phyloP scores from a whole-genome alignment of 495 filamentous ascomycete species.

The Talaromyces proteolyticus region DNA sequence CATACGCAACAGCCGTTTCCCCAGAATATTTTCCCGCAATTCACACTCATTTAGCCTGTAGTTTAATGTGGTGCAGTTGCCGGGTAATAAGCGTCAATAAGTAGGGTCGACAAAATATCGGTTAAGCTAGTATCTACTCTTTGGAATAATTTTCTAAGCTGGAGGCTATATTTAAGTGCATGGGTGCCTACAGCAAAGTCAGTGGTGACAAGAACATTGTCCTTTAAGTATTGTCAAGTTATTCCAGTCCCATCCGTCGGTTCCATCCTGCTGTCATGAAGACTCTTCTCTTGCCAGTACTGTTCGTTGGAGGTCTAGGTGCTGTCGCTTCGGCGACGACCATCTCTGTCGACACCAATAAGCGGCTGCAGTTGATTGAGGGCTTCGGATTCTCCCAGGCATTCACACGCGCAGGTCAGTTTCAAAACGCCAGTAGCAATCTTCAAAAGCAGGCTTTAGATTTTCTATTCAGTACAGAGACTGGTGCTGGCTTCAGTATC shows the following conservation, averaged over 20 bases:
- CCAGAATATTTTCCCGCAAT: neutral
- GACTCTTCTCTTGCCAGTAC: neutral
- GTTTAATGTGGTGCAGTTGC: neutral
- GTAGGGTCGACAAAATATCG: neutral
- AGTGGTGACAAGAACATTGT: neutral
- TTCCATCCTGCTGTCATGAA: neutral
- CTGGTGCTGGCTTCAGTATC: conserved; percentile 47
- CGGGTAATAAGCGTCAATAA: neutral
- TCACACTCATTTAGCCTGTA: neutral
- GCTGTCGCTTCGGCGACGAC: conserved; percentile 5
- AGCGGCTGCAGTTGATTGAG: conserved; percentile 33
- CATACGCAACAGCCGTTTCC: neutral
- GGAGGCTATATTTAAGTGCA: neutral
- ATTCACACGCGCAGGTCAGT: conserved; percentile 33
- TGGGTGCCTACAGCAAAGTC: neutral
- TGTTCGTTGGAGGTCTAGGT: neutral
- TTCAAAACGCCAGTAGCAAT: conserved; percentile 13
- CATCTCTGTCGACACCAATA: conserved; percentile 26
- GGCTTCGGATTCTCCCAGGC: conserved; percentile 47
- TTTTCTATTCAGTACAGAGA: conserved; percentile 37
- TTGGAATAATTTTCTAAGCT: neutral
- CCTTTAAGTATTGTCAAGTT: neutral
- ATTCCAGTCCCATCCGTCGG: neutral
- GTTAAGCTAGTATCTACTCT: neutral
- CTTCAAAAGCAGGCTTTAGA: conserved; percentile 37